A percentile compares a stretch with the other conserved stretches of the same genome.
phyloP scores from a whole-genome alignment of 2,329 filamentous ascomycete species.

The Cladosporium phlei region DNA sequence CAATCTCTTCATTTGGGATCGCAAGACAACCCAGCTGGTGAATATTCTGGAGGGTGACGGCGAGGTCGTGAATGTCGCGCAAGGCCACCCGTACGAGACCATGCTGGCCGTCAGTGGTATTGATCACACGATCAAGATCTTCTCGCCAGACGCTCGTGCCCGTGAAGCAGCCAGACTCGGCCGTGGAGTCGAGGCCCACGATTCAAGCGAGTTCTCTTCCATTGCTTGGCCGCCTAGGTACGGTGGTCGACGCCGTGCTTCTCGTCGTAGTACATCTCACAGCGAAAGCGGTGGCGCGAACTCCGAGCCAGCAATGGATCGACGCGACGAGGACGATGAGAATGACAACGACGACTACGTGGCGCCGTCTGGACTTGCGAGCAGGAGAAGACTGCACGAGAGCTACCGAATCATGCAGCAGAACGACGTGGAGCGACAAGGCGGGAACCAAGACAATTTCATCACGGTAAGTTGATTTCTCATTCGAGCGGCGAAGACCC shows the following conservation, averaged over 20 bases:
- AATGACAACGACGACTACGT: slow-evolving; percentile 37
- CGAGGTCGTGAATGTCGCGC: slow-evolving; percentile 66
- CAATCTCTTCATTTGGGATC: slow-evolving; percentile 66
- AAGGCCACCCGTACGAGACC: slow-evolving; percentile 64
- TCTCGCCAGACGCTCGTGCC: slow-evolving; percentile 56
- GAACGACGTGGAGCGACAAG: slow-evolving; percentile 57
- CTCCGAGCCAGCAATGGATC: slow-evolving; percentile 25
- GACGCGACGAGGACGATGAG: slow-evolving; percentile 18
- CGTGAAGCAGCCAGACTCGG: slow-evolving; percentile 55
- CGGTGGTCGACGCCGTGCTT: slow-evolving; percentile 15
- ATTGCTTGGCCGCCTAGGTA: slow-evolving; percentile 27
- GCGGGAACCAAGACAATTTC: slow-evolving; percentile 53
- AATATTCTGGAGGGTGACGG: slow-evolving; percentile 64
- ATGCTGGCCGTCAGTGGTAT: slow-evolving; percentile 63
- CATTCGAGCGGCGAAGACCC: no score
- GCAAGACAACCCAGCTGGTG: slow-evolving; percentile 55
- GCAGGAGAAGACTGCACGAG: slow-evolving; percentile 55
- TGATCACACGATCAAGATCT: slow-evolving; percentile 65
- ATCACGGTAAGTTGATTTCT: slow-evolving; percentile 41
- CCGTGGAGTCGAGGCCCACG: slow-evolving; percentile 51
- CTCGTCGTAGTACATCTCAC: slow-evolving; percentile 8
- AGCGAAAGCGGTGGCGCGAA: slow-evolving; percentile 13
- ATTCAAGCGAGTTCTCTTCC: slow-evolving; percentile 41
- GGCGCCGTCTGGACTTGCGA: slow-evolving; percentile 46
- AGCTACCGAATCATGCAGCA: slow-evolving; percentile 58